phyloP scores from a whole-genome alignment of 208 protist species.

The Endotrypanum monterogeii region DNA sequence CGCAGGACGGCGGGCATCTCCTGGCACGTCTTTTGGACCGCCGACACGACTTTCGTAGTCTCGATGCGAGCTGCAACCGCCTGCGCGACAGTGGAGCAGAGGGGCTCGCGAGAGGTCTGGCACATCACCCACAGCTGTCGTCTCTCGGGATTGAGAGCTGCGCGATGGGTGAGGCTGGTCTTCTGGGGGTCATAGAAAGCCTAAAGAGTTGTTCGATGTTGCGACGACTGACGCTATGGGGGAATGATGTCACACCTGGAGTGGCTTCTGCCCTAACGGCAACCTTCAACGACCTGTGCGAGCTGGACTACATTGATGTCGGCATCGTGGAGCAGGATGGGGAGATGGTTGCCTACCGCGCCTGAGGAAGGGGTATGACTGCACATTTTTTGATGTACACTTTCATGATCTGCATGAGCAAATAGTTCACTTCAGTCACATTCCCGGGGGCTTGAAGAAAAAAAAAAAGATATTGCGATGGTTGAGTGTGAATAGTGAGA shows the following conservation, averaged over 20 bases:
- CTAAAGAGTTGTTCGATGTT: constrained; percentile 42
- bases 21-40: constrained; percentile 60
- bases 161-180: constrained; percentile 56
- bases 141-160: constrained; percentile 50
- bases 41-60: constrained; percentile 47
- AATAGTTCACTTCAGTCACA: not conserved
- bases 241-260: constrained; percentile 61
- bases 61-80: constrained; percentile 71
- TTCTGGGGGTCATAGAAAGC: constrained; percentile 43
- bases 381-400: not conserved
- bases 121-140: constrained; percentile 42
- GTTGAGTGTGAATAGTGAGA: not conserved
- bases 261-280: constrained; percentile 41
- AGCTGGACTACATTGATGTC: constrained; percentile 57
- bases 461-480: not conserved
- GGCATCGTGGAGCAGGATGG: constrained; percentile 36
- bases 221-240: constrained; percentile 59
- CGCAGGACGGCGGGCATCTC: constrained; percentile 52
- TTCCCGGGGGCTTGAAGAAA: not conserved
- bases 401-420: not conserved
- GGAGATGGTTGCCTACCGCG: constrained; percentile 23
- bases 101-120: constrained; percentile 40
- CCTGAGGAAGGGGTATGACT: not conserved
- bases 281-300: constrained; percentile 45
- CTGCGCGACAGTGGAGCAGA: constrained; percentile 60